Percentiles rank a stretch among this genome's conserved stretches.
phyloP scores from a whole-genome alignment of 2,329 filamentous ascomycete species.

The Uncinocarpus reesii region DNA sequence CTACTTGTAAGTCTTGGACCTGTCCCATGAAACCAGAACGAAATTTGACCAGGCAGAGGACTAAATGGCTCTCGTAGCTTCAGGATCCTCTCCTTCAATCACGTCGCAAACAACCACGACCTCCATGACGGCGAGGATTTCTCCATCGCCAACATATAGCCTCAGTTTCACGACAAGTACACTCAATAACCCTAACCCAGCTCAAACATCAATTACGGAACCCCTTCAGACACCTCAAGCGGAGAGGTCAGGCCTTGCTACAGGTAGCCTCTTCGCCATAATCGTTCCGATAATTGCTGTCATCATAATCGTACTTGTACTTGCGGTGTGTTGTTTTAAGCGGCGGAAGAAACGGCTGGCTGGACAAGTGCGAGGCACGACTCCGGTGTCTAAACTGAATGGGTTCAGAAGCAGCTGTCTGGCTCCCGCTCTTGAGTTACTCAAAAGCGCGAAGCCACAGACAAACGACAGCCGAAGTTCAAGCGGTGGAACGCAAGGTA shows the following conservation, averaged over 20 bases:
- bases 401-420: not conserved
- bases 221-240: not conserved
- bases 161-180: not conserved
- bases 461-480: not conserved
- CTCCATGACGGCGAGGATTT: not conserved
- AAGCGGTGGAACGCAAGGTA: not conserved
- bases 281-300: not conserved
- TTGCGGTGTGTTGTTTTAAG: slow-evolving; percentile 5
- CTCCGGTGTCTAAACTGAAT: not conserved
- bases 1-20: no score
- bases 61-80: no score
- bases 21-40: no score
- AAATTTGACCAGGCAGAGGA: no score
- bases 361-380: not conserved
- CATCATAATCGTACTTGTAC: not conserved
- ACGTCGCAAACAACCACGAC: not conserved
- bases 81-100: no score
- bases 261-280: not conserved
- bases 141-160: not conserved
- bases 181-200: not conserved
- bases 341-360: slow-evolving; percentile 6
- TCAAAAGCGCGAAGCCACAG: not conserved
- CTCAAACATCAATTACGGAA: not conserved
- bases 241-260: not conserved
- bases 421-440: not conserved